Base-by-base conservation (phyloP, 2,329 filamentous ascomycete genomes). In the Microsporum audouinii region DNA sequence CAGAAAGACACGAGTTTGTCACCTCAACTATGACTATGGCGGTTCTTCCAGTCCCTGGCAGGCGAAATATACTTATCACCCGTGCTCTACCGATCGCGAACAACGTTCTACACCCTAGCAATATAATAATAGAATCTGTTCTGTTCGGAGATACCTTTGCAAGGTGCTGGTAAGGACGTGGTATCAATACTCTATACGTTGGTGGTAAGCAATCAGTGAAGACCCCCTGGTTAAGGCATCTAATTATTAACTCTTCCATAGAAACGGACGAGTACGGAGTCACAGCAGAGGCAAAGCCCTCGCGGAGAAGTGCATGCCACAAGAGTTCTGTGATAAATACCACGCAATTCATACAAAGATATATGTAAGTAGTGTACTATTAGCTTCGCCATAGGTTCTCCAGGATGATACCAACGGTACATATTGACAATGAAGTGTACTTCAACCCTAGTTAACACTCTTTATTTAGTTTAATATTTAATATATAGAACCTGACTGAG, bases 1-100 rank as follows among this genome's bases (percentile, higher is more conserved):
- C 34, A 36, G 10, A 36, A 36, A 41, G 38, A 41, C 38, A 2
- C 38, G 10, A 41, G 8, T 10, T 6, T 17, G 14, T 17, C 14
- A 12, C 17, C 43, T 2, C 10, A 23, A 29, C 4, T 29, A 47
- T 47, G 43, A 17, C 43, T 47, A 6, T 29, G 43, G 43, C 43
- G 27, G 36, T 56, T 56, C 51, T 36, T 34, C 51, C 51, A 23
- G 51, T 36, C 27, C 51, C 51, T 56, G 51, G 29, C 31, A 33
- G 33, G 51, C 51, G 51, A 14, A 82, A 82, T 65, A 76, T 82
- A 65, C 75, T 82, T 62, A 80, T 82, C 66, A 82, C 80, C 8
- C 80, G 77, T 60, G 81, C 81, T 1, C 69, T 83, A 6, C 80
- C 80, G 12, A 82, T 82, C 63, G 80, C 82, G 62, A 82, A 82